A percentile compares a stretch with the other conserved stretches of the same genome.
These are phyloP conservation scores for Hibiscus syriacus DNA, from an alignment of 345 rosid species.

Conservation along the genomic window DNA sequence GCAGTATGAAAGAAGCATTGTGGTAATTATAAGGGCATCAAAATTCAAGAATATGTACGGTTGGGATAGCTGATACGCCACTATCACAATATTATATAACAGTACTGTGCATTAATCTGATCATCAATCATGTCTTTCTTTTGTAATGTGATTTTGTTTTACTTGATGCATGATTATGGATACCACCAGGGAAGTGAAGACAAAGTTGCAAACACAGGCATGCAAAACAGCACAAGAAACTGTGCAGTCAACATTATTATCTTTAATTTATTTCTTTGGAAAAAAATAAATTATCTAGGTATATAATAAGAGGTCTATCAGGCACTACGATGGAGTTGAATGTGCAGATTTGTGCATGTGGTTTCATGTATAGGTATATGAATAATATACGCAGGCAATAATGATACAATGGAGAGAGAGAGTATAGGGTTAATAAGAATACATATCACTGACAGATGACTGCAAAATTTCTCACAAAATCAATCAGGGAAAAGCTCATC, in stretches of 20 bases:
- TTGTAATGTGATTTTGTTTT: slow-evolving; percentile 9
- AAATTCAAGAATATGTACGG: too few relatives aligned
- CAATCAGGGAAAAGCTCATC: neutral
- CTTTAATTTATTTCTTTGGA: neutral
- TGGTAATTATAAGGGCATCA: too few relatives aligned
- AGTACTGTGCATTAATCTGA: too few relatives aligned
- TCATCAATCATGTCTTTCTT: too few relatives aligned
- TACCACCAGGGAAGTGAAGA: slow-evolving; percentile 8
- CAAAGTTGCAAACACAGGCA: slow-evolving; percentile 8
- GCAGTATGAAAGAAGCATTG: neutral
- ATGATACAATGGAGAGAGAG: neutral
- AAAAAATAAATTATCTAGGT: too few relatives aligned
- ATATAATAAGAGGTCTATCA: too few relatives aligned
- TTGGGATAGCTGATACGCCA: too few relatives aligned
- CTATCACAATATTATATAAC: too few relatives aligned
- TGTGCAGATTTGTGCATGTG: neutral
- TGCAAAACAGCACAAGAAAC: slow-evolving; percentile 4
- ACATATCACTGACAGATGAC: too few relatives aligned
- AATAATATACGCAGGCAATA: neutral
- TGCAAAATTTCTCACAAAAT: neutral
- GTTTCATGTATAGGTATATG: neutral
- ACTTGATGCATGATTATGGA: slow-evolving; percentile 8
- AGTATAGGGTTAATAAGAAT: too few relatives aligned
- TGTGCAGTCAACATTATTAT: neutral
- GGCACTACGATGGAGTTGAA: too few relatives aligned